Evolutionary conservation across 306 rosid genomes (phyloP).

Genomic region (Lathyrus oleraceus): DNA sequence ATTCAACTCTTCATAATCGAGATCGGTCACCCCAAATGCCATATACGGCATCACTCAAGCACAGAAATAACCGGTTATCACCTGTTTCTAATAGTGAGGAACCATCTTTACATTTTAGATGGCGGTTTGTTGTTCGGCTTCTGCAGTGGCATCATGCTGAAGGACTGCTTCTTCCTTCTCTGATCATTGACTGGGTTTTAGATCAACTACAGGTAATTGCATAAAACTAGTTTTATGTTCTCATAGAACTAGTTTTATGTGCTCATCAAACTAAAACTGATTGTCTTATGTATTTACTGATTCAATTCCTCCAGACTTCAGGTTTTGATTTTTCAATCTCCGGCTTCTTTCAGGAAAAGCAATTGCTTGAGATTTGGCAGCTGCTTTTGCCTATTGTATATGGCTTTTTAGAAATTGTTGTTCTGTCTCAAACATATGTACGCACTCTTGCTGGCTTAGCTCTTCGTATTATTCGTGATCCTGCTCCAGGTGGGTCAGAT

Average conservation of each 20-base stretch:
- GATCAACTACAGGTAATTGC: conserved; percentile 72
- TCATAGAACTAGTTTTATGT: conserved; percentile 17
- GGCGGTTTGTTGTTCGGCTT: conserved; percentile 93
- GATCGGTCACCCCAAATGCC: conserved; percentile 66
- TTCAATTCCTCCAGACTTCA: conserved; percentile 30
- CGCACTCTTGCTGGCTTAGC: conserved; percentile 74
- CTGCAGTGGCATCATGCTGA: conserved; percentile 93
- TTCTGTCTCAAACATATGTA: conserved; percentile 88
- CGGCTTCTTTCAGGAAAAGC: conserved; percentile 67
- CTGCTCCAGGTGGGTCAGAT: conserved; percentile 93
- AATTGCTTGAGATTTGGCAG: conserved; percentile 78
- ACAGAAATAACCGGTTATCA: conserved; percentile 49
- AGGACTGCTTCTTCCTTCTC: conserved; percentile 81
- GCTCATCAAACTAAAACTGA: not conserved
- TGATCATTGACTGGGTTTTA: conserved; percentile 87
- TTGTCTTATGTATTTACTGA: not conserved
- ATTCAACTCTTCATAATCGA: conserved; percentile 52
- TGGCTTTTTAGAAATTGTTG: conserved; percentile 76
- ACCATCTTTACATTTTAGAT: conserved; percentile 80
- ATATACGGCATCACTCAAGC: conserved; percentile 58
- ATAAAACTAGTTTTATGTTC: conserved; percentile 19
- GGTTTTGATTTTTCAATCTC: conserved; percentile 37
- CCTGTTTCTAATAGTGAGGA: conserved; percentile 66
- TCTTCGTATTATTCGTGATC: conserved; percentile 68
- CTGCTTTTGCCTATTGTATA: conserved; percentile 84